Percentiles rank a stretch among this genome's conserved stretches.
Evolutionary conservation across 2,329 filamentous ascomycete species (phyloP).

Genomic region (Emericellopsis cladophorae): DNA sequence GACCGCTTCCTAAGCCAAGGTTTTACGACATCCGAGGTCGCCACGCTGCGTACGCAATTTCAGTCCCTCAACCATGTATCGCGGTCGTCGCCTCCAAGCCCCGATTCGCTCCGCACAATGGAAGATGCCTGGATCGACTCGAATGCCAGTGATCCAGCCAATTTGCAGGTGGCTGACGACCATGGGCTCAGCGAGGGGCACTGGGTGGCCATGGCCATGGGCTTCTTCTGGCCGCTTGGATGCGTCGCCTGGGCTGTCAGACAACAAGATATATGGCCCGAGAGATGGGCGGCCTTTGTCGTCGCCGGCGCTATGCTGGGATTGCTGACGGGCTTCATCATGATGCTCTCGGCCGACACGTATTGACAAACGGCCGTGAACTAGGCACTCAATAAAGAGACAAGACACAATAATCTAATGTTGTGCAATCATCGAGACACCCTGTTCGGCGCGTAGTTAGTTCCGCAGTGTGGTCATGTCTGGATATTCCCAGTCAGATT

Average conservation of each 20-base stretch:
- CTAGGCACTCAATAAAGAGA: not conserved
- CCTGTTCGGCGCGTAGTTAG: too few relatives aligned
- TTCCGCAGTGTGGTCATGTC: too few relatives aligned
- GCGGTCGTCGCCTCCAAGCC: constrained; percentile 60
- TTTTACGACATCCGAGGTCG: constrained; percentile 73
- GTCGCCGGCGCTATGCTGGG: constrained; percentile 75
- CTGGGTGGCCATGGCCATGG: constrained; percentile 55
- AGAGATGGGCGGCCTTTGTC: constrained; percentile 76
- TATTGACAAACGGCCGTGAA: constrained; percentile 7
- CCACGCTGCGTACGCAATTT: constrained; percentile 78
- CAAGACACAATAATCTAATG: not conserved
- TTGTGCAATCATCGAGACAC: not conserved
- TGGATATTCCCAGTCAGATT: too few relatives aligned
- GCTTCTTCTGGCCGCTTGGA: constrained; percentile 90
- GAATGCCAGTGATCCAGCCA: constrained; percentile 24
- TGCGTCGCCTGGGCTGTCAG: constrained; percentile 75
- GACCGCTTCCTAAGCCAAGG: constrained; percentile 72
- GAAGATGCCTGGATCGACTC: constrained; percentile 89
- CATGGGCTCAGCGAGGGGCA: constrained; percentile 31
- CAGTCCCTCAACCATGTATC: constrained; percentile 30
- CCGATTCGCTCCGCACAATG: constrained; percentile 59
- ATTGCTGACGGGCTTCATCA: constrained; percentile 59
- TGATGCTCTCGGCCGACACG: constrained; percentile 25
- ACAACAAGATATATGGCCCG: constrained; percentile 78
- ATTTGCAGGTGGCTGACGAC: constrained; percentile 19